Conservation (phyloP, 2,329 filamentous ascomycete genomes). For the Diaporthe helianthi region DNA sequence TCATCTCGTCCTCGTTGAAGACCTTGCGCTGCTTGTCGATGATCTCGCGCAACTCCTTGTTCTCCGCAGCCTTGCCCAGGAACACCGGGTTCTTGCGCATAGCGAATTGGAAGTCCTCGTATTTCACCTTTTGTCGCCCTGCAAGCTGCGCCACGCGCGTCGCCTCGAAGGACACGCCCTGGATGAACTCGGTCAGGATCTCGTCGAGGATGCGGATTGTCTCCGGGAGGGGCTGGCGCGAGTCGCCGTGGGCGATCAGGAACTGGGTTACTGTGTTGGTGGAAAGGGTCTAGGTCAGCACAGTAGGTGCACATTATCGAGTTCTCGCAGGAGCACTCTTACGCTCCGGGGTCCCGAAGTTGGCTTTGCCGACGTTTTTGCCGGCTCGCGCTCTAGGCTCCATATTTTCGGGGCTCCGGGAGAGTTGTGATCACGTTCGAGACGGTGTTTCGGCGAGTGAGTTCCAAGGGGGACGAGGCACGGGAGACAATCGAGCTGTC, state of each 20-base stretch:
- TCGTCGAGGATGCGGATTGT: conserved; percentile 91
- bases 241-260: conserved; percentile 83
- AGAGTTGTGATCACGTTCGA: neutral
- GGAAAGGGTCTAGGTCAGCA: conserved; percentile 8
- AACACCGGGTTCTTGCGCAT: conserved; percentile 85
- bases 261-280: conserved; percentile 69
- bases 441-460: neutral
- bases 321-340: conserved; percentile 42
- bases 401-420: conserved; percentile 54
- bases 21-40: conserved; percentile 84
- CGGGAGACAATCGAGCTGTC: neutral
- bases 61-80: conserved; percentile 86
- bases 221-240: conserved; percentile 77
- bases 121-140: conserved; percentile 94
- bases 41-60: conserved; percentile 86
- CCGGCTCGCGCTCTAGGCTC: conserved; percentile 79
- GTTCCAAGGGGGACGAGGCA: neutral
- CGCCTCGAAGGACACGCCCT: conserved; percentile 90
- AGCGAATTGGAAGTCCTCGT: conserved; percentile 96
- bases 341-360: conserved; percentile 77
- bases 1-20: conserved; percentile 68
- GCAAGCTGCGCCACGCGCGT: conserved; percentile 85
- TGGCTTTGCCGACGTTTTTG: conserved; percentile 84
- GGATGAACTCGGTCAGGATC: conserved; percentile 95
- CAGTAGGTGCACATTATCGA: neutral